phyloP scores from a whole-genome alignment of 768 basidiomycete genomes.

The Botryobasidium botryosum region DNA sequence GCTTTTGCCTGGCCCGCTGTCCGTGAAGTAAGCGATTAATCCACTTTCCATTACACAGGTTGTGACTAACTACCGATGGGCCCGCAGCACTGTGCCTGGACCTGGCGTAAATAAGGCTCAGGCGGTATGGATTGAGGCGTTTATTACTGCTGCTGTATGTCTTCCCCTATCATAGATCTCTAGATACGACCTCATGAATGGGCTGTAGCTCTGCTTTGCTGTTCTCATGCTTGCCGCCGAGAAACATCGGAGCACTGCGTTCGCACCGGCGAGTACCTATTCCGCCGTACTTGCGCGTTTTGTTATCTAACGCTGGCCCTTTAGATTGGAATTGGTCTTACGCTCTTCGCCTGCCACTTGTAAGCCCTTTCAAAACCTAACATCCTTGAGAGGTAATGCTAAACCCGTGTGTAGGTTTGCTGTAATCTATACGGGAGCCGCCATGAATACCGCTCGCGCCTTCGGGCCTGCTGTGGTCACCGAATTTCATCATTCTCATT shows the following conservation, averaged over 20 bases:
- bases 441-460: constrained; percentile 50
- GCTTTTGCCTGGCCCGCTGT: constrained; percentile 12
- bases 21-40: too few species aligned
- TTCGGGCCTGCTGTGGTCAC: constrained; percentile 54
- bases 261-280: constrained; percentile 54
- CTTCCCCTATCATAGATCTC: too few species aligned
- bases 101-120: constrained; percentile 35
- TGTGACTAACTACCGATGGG: too few species aligned
- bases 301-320: too few species aligned
- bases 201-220: constrained; percentile 43
- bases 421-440: constrained; percentile 44
- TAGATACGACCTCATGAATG: not conserved
- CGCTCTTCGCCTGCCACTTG: constrained; percentile 46
- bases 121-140: too few species aligned
- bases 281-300: too few species aligned
- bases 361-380: constrained; percentile 15
- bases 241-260: constrained; percentile 43
- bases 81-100: constrained; percentile 31
- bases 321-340: constrained; percentile 49
- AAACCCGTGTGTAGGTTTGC: constrained; percentile 32
- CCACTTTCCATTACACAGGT: too few species aligned
- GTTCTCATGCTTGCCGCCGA: too few species aligned
- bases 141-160: constrained; percentile 39
- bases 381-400: too few species aligned
- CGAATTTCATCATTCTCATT: constrained; percentile 37